Evolutionary conservation across 805 yeast genomes (phyloP), one percentile per base, ranked within the genome.

Genomic region (Candida adriatica): DNA sequence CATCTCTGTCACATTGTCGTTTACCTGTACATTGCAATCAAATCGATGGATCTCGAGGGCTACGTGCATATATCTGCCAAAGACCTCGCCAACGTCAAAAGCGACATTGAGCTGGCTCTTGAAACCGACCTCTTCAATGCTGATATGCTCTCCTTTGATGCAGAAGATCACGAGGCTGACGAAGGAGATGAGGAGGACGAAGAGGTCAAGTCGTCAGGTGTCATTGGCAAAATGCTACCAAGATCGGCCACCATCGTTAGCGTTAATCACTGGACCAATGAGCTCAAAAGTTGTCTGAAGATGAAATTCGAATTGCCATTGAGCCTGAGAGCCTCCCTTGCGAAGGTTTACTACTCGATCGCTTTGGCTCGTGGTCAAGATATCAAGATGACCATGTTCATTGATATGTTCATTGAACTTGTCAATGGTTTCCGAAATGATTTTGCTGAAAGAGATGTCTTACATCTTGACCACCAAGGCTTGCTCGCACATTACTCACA

Each of bases 211-310:
- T 56, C 61, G 6, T 42, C 64, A 27, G 58, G 64, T 31, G 52
- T 58, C 14, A 78, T 78, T 28, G 77, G 79, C 37, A 77, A 75
- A 42, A 67, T 75, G 8, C 66, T 78, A 2, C 74, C 81, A 2
- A 67, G 70, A 42, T 74, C 85, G 1, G 81, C 92, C 0, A 74
- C 92, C 0, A 79, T 84, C 6, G 75, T 82, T 6, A 70, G 78
- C 27, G 79, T 86, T 6, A 69, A 79, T 32, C 83, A 80, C 37
- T 88, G 96, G 95, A 80, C 96, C 0, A 77, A 80, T 33, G 96
- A 87, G 53, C 65, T 90, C 40, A 70, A 74, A 30, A 78, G 80
- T 24, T 80, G 95, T 72, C 54, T 86, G 33, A 72, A 71, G 45
- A 78, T 81, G 75, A 83, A 84, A 46, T 75, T 81, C 46, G 81